Base-by-base conservation (phyloP, 208 protist genomes). In the Leishmania martiniquensis region DNA sequence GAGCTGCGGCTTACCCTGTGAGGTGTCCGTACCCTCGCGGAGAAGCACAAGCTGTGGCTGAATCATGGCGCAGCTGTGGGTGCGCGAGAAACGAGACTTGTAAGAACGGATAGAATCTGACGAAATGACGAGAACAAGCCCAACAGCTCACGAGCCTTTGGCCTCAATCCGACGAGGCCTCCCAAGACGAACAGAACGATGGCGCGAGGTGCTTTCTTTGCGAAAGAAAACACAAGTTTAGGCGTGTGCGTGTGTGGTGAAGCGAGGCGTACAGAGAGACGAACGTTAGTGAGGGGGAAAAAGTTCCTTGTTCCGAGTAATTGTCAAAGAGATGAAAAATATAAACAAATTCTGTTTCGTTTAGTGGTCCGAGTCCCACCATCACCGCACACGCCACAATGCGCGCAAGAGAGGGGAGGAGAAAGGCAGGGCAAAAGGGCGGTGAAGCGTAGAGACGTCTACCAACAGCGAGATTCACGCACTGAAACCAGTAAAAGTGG, bases 21-120 rank as follows among this genome's bases (percentile, higher is more conserved):
- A 99, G 32, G 95, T 99, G 88, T 99, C 99, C 0, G 99, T 99
- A 52, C 99, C 99, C 78, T 99, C 99, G 63, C 99, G 98, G 67
- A 99, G 95, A 22, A 99, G 93, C 82, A 99, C 98, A 81, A 99
- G 99, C 80, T 95, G 95, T 67, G 99, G 95, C 78, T 98, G 95
- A 76, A 97, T 96, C 93, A 98, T 98, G 51, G 52, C 39, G 20
- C 32, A 25, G 63, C 85, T 44, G 20, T 44, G 49, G 44, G 13
- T 13, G n/a, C 39, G 66, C 66, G 37, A 75, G 63, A 85, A 77
- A 39, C 42, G 29, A 77, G 39, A 74, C 52, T 74, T 44, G n/a
- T 52, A n/a, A 29, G 34, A 37, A 20, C 25, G 20, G 29, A 10
- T 55, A 44, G 44, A 39, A 49, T 45, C 10, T 22, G 1, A 54